A percentile compares a stretch with the other conserved stretches of the same genome.
Conservation (phyloP, 306 rosid genomes). For the Cucumis sativus region DNA sequence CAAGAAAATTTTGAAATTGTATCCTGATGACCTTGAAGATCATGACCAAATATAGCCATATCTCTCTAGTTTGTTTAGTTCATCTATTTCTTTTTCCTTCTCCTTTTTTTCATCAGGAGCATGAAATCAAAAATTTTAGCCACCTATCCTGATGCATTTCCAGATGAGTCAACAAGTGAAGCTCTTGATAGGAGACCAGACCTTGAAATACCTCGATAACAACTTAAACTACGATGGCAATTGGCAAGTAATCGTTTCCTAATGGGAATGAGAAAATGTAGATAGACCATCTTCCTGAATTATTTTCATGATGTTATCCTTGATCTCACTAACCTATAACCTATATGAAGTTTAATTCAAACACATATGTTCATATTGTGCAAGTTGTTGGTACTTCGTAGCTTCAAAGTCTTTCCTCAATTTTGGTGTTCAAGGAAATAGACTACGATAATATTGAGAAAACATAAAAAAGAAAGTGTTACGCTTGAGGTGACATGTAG, state of each 20-base stretch:
- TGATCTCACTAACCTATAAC: background rate
- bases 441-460: no score
- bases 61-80: background rate
- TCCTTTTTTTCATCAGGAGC: conserved; percentile 29
- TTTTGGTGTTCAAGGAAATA: no score
- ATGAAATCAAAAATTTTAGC: conserved; percentile 69
- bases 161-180: conserved; percentile 36
- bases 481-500: no score
- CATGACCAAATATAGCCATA: background rate
- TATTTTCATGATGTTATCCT: background rate
- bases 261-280: background rate
- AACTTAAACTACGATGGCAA: background rate
- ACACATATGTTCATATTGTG: no score
- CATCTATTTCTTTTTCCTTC: background rate
- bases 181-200: conserved; percentile 70
- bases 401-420: no score
- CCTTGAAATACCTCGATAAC: conserved; percentile 65
- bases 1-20: background rate
- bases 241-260: background rate
- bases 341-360: background rate
- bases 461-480: no score
- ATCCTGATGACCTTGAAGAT: background rate
- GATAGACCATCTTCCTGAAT: background rate
- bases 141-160: conserved; percentile 77
- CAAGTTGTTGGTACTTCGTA: no score